A percentile compares a stretch with the other conserved stretches of the same genome.
phyloP scores from a whole-genome alignment of 31 red algal genomes.

The Asparagopsis taxiformis region DNA sequence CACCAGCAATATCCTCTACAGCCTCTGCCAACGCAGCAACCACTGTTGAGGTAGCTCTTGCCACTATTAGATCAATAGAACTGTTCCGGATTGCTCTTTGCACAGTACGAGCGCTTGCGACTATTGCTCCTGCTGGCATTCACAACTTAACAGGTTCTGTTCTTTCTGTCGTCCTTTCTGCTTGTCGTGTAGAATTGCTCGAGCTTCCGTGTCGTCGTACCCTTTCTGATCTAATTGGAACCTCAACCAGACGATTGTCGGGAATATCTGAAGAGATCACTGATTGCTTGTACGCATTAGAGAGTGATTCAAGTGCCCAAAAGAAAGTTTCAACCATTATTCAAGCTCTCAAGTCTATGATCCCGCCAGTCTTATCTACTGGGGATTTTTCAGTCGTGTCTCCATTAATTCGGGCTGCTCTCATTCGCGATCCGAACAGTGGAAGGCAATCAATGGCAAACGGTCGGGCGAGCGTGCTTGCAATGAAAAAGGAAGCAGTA shows the following conservation, averaged over 20 bases:
- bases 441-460: slow-evolving; percentile 7
- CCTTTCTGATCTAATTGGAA: slow-evolving; percentile 25
- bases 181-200: slow-evolving; percentile 24
- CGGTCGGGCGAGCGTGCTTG: slow-evolving; percentile 21
- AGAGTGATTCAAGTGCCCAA: slow-evolving; percentile 22
- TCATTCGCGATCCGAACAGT: slow-evolving; percentile 18
- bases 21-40: slow-evolving; percentile 33
- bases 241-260: not conserved
- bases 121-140: slow-evolving; percentile 30
- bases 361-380: slow-evolving; percentile 46
- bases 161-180: slow-evolving; percentile 49
- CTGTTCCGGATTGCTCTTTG: not conserved
- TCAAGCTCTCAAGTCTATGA: slow-evolving; percentile 2
- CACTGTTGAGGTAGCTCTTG: slow-evolving; percentile 21
- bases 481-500: slow-evolving; percentile 41
- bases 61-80: slow-evolving; percentile 19
- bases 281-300: slow-evolving; percentile 30
- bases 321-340: slow-evolving; percentile 21
- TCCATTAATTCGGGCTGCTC: slow-evolving; percentile 58
- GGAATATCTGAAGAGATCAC: slow-evolving; percentile 39
- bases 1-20: slow-evolving; percentile 45
- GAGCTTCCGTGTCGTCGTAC: slow-evolving; percentile 44
- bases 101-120: slow-evolving; percentile 9
- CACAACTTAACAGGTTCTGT: slow-evolving; percentile 24
- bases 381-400: slow-evolving; percentile 71